These are phyloP conservation scores for Exophiala alcalophila DNA, from an alignment of 2,329 filamentous ascomycete species.

Conservation along the genomic window DNA sequence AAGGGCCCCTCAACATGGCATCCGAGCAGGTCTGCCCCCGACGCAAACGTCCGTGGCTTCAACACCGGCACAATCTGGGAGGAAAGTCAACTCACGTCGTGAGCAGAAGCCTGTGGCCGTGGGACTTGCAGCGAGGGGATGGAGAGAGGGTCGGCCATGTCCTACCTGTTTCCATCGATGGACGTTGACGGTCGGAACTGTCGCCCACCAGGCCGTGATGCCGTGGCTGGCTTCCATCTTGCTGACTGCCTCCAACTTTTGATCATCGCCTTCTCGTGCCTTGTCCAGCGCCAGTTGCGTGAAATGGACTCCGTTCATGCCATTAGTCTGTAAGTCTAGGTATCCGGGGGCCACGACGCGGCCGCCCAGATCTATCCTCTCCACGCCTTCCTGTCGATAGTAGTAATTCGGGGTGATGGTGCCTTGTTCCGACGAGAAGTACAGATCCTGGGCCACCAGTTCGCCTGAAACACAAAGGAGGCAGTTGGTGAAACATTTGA, in stretches of 20 bases:
- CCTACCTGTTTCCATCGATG: constrained; percentile 25
- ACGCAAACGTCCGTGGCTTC: constrained; percentile 35
- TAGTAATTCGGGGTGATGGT: constrained; percentile 28
- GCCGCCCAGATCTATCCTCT: constrained; percentile 46
- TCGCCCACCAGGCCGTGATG: constrained; percentile 28
- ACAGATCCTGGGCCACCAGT: constrained; percentile 25
- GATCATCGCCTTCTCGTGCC: constrained; percentile 9
- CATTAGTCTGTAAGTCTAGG: constrained; percentile 56
- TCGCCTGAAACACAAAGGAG: constrained; percentile 24
- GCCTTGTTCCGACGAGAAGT: constrained; percentile 22
- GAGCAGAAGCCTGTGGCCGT: not conserved
- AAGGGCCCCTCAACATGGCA: constrained; percentile 59
- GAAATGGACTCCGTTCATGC: constrained; percentile 39
- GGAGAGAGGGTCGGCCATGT: not conserved
- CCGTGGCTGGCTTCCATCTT: constrained; percentile 18
- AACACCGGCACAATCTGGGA: constrained; percentile 21
- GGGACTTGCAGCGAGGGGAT: not conserved
- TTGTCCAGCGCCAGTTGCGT: constrained; percentile 14
- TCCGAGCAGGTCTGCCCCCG: constrained; percentile 52
- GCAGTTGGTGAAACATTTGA: constrained; percentile 28
- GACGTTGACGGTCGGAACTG: constrained; percentile 25
- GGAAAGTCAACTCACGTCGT: not conserved
- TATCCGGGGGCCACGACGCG: constrained; percentile 54
- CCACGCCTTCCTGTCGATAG: constrained; percentile 24
- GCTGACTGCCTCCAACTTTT: constrained; percentile 18